Conservation (phyloP, 306 rosid genomes). For the Cucurbita pepo region DNA sequence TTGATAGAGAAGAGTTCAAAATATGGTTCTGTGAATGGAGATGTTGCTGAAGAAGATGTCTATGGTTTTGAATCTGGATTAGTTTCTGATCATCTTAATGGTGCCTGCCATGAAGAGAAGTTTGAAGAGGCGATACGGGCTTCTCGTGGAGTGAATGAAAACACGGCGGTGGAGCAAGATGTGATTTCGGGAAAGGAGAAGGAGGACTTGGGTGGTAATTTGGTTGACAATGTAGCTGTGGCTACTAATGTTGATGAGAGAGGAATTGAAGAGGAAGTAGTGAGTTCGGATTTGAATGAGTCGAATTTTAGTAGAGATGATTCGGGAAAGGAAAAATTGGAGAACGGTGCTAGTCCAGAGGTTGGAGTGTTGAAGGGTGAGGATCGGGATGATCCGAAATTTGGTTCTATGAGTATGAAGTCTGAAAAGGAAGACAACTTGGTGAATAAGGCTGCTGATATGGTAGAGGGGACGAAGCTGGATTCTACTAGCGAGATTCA, state of each 20-base stretch:
- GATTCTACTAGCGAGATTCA: conserved; percentile 18
- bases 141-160: not conserved
- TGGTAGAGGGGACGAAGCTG: conserved; percentile 13
- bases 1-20: conserved; percentile 16
- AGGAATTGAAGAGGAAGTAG: conserved; percentile 16
- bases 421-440: conserved; percentile 23
- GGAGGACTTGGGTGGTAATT: not conserved
- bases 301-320: conserved; percentile 11
- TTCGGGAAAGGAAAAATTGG: conserved; percentile 22
- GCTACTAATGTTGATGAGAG: conserved; percentile 23
- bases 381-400: conserved; percentile 11
- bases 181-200: conserved; percentile 8
- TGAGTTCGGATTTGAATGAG: conserved; percentile 13
- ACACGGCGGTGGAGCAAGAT: not conserved
- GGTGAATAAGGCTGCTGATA: conserved; percentile 17
- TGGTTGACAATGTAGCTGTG: conserved; percentile 3
- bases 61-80: conserved; percentile 7
- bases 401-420: conserved; percentile 7
- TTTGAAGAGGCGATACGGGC: conserved; percentile 37
- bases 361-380: conserved; percentile 13
- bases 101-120: conserved; percentile 14
- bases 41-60: conserved; percentile 4
- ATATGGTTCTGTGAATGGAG: not conserved
- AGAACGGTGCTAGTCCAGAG: conserved; percentile 13
- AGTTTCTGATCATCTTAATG: conserved; percentile 17